Base-by-base conservation (phyloP, 2,329 filamentous ascomycete genomes). In the Lachnellula subtilissima region DNA sequence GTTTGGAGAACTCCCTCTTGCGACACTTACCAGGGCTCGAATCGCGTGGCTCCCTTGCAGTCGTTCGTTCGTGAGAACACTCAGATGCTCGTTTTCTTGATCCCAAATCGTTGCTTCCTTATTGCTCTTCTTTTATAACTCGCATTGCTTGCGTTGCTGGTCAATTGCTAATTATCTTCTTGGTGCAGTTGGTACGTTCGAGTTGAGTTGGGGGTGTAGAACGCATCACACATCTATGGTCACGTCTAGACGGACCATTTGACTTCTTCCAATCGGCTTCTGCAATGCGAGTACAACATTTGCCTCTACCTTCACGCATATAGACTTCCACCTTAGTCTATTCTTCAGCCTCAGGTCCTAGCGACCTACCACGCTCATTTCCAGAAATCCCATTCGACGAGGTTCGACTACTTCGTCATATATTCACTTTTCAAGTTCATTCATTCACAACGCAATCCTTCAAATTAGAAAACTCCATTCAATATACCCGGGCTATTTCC, bases 311-410 rank as follows among this genome's bases (percentile, higher is more conserved):
- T 58, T 60, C 50, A 57, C 46, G 35, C 50, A 51, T 52, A 63
- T 61, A 65, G 56, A 61, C 54, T 52, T 56, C 57, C 50, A 55
- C 60, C 50, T 62, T 59, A 64, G 55, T 62, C 56, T 62, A 55
- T 59, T 39, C 40, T 57, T 59, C 51, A 12, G 54, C 48, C 48
- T 58, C 60, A 62, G 61, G 52, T 69, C 65, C 65, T 61, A 67
- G 65, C 55, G 65, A 67, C 59, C 64, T 57, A 57, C 60, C 56
- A 67, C 65, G 54, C 59, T 67, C 66, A 63, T 67, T 67, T 54
- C 54, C 52, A 62, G 50, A n/a, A 45, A 58, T 40, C 32, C 62
- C 52, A 56, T 56, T 50, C 54, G 54, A 52, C 46, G 56, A 57
- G 62, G 58, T 61, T 64, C 54, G 60, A 61, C 53, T 35, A 61